phyloP scores from a whole-genome alignment of 2,329 filamentous ascomycete species.

The Fusarium sp. region DNA sequence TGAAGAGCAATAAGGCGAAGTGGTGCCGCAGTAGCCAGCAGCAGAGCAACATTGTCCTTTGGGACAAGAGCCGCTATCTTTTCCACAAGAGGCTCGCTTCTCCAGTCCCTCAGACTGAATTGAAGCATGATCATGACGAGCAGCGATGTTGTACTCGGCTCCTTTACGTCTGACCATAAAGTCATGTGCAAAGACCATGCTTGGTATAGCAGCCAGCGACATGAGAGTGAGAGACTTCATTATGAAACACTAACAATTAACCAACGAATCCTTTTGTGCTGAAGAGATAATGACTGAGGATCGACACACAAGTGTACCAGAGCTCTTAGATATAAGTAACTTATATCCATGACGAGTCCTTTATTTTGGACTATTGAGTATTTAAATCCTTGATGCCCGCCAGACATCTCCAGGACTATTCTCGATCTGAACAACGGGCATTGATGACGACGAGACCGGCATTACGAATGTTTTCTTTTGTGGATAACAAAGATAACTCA shows the following conservation, averaged over 20 bases:
- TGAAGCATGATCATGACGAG: neutral
- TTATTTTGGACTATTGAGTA: too few species aligned
- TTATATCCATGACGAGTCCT: neutral
- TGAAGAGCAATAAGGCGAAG: slow-evolving; percentile 43
- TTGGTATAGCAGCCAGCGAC: neutral
- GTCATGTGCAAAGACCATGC: neutral
- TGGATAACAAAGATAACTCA: neutral
- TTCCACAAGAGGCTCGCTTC: slow-evolving; percentile 40
- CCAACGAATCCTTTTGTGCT: neutral
- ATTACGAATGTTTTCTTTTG: neutral
- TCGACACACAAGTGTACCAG: neutral
- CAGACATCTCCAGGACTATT: neutral
- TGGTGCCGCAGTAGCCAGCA: slow-evolving; percentile 46
- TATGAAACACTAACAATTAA: neutral
- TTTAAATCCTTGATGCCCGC: neutral
- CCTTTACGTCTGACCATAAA: slow-evolving; percentile 6
- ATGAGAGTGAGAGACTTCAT: slow-evolving; percentile 8
- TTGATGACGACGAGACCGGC: neutral
- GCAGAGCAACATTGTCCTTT: slow-evolving; percentile 46
- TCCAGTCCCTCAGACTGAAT: neutral
- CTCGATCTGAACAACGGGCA: neutral
- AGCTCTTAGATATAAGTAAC: neutral
- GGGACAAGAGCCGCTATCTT: slow-evolving; percentile 42
- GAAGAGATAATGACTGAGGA: neutral
- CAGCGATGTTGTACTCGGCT: slow-evolving; percentile 10